Conservation (phyloP, 1,284 basidiomycete species). For the Dichomitus squalens region DNA sequence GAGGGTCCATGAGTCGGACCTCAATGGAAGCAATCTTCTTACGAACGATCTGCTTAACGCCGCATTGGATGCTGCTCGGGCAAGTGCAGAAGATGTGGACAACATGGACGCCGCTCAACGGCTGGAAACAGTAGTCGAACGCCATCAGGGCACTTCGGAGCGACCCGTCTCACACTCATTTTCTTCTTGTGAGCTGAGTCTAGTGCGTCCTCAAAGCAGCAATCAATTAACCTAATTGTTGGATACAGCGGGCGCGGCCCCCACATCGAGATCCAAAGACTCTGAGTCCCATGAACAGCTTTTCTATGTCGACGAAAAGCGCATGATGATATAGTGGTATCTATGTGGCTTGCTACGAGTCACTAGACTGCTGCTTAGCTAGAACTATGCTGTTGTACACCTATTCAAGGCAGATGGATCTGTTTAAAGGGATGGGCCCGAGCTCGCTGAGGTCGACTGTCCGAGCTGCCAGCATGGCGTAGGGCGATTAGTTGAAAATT, state of each 20-base stretch:
- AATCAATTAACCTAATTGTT: neutral
- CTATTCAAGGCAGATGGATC: too few species aligned
- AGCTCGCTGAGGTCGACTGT: too few species aligned
- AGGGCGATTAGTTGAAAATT: too few species aligned
- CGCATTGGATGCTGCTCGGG: neutral
- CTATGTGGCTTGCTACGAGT: neutral
- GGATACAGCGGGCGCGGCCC: neutral
- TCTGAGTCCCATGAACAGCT: neutral
- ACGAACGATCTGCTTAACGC: neutral
- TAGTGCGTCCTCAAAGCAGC: too few species aligned
- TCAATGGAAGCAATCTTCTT: neutral
- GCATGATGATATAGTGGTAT: neutral
- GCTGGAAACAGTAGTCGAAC: neutral
- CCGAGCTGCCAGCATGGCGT: too few species aligned
- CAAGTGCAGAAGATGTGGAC: neutral
- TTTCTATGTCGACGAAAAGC: neutral
- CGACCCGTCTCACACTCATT: too few species aligned
- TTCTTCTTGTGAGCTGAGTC: neutral
- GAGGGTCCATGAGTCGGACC: neutral
- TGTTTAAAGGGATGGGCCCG: too few species aligned
- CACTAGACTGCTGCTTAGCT: too few species aligned
- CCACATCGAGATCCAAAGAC: neutral
- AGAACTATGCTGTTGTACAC: too few species aligned
- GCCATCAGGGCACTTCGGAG: neutral
- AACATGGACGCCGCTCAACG: neutral